phyloP scores from a whole-genome alignment of 139 green algal species.

The Coelastrella sp. region DNA sequence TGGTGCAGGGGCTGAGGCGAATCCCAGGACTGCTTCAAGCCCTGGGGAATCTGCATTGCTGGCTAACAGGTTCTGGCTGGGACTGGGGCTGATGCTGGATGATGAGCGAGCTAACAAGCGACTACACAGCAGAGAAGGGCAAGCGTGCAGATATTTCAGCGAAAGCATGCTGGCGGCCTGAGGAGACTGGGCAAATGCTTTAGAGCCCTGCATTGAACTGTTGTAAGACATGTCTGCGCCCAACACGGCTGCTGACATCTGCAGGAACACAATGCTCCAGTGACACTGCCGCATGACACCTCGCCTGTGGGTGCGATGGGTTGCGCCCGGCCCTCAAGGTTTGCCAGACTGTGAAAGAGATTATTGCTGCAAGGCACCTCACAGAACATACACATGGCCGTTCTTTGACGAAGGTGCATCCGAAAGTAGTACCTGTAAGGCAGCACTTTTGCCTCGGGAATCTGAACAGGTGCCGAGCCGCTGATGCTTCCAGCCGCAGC shows the following conservation, averaged over 20 bases:
- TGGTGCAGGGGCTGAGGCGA: background rate
- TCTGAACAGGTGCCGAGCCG: constrained; percentile 2
- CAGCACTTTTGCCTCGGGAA: constrained; percentile 19
- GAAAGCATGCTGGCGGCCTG: no score
- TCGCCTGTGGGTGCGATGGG: no score
- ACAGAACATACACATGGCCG: background rate
- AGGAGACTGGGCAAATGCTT: no score
- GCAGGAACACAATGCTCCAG: no score
- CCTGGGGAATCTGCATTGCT: background rate
- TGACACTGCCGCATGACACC: no score
- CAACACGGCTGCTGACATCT: no score
- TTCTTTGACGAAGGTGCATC: background rate
- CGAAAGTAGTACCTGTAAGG: constrained; percentile 19
- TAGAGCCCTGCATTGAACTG: no score
- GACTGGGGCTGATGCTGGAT: constrained; percentile 28
- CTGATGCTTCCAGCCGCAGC: background rate
- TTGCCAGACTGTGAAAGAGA: background rate
- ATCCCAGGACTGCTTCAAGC: background rate
- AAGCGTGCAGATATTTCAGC: no score
- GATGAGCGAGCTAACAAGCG: constrained; percentile 1
- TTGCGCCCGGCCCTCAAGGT: no score
- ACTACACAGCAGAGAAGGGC: background rate
- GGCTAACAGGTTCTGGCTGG: background rate
- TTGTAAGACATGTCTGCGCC: no score
- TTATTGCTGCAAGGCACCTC: background rate